Conservation (phyloP, 345 rosid species). For the Sonneratia alba region DNA sequence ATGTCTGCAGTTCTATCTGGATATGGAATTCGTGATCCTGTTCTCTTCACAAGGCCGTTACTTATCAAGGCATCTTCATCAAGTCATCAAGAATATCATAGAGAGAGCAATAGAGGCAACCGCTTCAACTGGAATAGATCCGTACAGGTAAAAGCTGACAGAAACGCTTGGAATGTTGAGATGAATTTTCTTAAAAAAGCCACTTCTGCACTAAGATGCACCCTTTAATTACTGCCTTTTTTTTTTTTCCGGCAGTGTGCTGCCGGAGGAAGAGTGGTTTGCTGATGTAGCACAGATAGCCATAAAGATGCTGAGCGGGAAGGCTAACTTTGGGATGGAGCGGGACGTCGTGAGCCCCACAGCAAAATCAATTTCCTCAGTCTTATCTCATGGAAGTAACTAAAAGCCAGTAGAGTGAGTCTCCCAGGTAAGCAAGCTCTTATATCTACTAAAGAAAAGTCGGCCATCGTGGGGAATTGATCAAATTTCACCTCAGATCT, state of each 20-base stretch:
- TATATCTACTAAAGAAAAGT: background rate
- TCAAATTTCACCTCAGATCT: too few relatives aligned
- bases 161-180: background rate
- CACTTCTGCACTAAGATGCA: background rate
- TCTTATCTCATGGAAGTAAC: constrained; percentile 34
- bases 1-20: constrained; percentile 90
- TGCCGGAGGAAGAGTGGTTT: constrained; percentile 94
- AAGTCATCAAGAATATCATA: constrained; percentile 77
- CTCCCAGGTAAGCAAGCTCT: background rate
- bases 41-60: constrained; percentile 87
- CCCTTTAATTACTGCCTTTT: background rate
- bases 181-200: background rate
- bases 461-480: too few relatives aligned
- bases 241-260: constrained; percentile 24
- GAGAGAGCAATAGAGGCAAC: constrained; percentile 79
- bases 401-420: constrained; percentile 5
- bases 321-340: constrained; percentile 44
- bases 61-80: constrained; percentile 69
- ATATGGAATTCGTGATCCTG: constrained; percentile 85
- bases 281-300: constrained; percentile 88
- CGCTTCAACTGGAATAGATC: constrained; percentile 58
- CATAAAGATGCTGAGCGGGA: constrained; percentile 62
- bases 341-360: constrained; percentile 53
- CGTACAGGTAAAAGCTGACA: constrained; percentile 38
- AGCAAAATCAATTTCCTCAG: constrained; percentile 20